Evolutionary conservation across 352 stramenopile species (phyloP), one percentile per base, ranked within the genome.

Genomic region (Blastocystis sp.): DNA sequence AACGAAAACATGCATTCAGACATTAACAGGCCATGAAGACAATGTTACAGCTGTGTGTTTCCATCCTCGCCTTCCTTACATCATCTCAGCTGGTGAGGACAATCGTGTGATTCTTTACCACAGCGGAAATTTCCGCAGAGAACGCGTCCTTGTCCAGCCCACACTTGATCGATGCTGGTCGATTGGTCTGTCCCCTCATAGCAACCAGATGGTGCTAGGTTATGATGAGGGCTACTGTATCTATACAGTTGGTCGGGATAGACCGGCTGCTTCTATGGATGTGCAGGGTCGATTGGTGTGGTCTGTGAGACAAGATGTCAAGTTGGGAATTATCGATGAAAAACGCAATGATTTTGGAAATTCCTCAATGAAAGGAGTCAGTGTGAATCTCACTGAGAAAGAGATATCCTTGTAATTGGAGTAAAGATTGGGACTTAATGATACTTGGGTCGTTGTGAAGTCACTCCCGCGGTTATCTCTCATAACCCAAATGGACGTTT

Each of bases 401-500:
- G 60, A 70, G 60, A 70, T 70, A 70, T 70, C 60, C 60, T 70
- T 30, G 24, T 15, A 70, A 48, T n/a, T 22, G 24, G 4, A 15
- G 1, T 24, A 40, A 27, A 17, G 40, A 33, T 15, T 62, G 24
- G 6, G 17, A 5, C 57, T 70, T 80, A 5, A 80, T 37, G 1
- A 2, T 42, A 99, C 89, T 92, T 99, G 44, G 97, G 97, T 30
- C 95, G 95, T 79, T 98, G 95, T 90, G 97, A 99, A 90, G 93
- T 99, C 22, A 98, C 98, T 90, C 97, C 97, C 42, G 96, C 98
- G 90, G 95, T 94, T 89, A 93, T 99, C 37, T 94, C 95, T 90
- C 97, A 99, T 92, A 99, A 99, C 93, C 98, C 95, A 91, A 99
- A 99, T 90, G 97, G 97, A 4, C 95, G 96, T 59, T 99, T 98